Evolutionary conservation across 2,329 filamentous ascomycete species (phyloP), one percentile per base, ranked within the genome.

Genomic region (Paraconiothyrium brasiliense): DNA sequence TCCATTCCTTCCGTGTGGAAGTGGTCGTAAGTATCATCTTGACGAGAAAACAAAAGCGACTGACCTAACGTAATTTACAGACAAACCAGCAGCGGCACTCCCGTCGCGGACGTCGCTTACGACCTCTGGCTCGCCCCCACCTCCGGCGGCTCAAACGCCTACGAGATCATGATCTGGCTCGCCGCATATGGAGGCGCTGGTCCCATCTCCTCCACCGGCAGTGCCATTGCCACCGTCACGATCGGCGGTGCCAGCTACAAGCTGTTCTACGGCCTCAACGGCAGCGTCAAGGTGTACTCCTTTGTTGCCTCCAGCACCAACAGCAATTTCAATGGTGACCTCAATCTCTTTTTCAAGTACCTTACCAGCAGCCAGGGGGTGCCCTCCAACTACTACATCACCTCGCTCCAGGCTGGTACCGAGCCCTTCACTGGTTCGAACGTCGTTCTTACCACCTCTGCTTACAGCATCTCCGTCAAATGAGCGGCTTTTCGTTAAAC

Each of bases 101-200:
- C 50, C 52, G 78, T 86, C 37, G 85, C 86, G 56, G 83, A 90
- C 69, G 87, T 90, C 16, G 81, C 86, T 14, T 90, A 88, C 69
- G 87, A 89, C 71, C 75, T 89, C 54, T 90, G 90, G 78, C 87
- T 86, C 16, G 79, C 80, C 8, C 80, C 83, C 46, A 79, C 80
- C 20, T 80, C 84, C 1, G 76, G 77, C 34, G 81, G 79, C 46
- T 72, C 66, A 50, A 71, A 81, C n/a, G 80, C 86, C 67, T 89
- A 86, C 70, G 88, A 90, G 76, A 80, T 90, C 68, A 90, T 90
- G 88, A 83, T 90, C 66, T 90, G 88, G 88, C 80, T 89, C 49
- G 84, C 80, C 3, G 85, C 85, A 34, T 76, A 88, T 48, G 86
- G 84, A 30, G 84, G 84, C 54, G 86, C 85, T 1, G 86, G 86